These are phyloP conservation scores for Hygrophila difformis DNA, from an alignment of 257 asterid species.

Conservation along the genomic window DNA sequence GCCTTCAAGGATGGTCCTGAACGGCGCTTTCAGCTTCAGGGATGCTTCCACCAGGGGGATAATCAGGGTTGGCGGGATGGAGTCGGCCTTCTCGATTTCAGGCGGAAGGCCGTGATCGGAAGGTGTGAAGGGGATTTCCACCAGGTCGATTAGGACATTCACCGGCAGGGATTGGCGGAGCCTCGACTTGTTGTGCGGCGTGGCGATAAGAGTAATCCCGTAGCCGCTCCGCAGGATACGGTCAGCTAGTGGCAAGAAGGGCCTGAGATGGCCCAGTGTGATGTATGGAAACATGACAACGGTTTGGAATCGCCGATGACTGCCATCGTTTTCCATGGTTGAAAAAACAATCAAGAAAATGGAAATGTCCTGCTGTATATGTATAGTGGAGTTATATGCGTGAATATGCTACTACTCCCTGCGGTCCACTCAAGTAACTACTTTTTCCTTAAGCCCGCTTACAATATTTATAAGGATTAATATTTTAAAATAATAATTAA, in stretches of 20 bases:
- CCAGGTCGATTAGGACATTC: slow-evolving; percentile 26
- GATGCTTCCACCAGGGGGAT: slow-evolving; percentile 29
- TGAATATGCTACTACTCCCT: no score
- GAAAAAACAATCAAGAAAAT: no score
- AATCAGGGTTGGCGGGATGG: slow-evolving; percentile 27
- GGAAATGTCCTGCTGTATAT: no score
- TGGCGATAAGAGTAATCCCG: slow-evolving; percentile 4
- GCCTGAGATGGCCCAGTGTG: slow-evolving; percentile 13
- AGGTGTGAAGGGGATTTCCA: no score
- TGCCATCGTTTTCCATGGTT: no score
- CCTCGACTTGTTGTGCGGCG: slow-evolving; percentile 34
- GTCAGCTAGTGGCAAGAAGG: slow-evolving; percentile 9
- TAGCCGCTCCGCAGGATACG: slow-evolving; percentile 4
- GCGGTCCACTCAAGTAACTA: no score
- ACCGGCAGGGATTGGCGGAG: slow-evolving; percentile 32
- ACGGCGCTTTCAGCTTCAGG: slow-evolving; percentile 26
- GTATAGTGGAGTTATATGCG: no score
- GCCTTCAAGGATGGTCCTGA: slow-evolving; percentile 26
- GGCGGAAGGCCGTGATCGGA: no score
- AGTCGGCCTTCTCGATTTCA: slow-evolving; percentile 27
- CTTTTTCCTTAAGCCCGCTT: no score
- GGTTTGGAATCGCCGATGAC: no score
- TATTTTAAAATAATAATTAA: no score
- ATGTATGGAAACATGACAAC: slow-evolving; percentile 16
- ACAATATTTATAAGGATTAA: no score